Percentiles rank a stretch among this genome's conserved stretches.
Conservation (phyloP, 2,329 filamentous ascomycete genomes). For the Cladosporium phlei region DNA sequence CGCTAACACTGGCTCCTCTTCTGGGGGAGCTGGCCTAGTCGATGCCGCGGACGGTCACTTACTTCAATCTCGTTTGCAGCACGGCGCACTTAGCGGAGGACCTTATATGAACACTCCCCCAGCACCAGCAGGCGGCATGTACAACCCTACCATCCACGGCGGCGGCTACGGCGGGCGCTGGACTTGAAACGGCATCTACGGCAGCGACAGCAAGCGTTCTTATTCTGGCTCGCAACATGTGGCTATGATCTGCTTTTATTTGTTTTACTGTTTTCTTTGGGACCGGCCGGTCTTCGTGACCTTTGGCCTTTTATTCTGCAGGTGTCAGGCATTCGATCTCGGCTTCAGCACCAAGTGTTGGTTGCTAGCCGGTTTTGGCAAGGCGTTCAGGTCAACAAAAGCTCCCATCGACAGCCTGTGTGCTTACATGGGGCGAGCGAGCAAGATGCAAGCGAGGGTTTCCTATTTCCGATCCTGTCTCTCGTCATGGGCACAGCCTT, state of each 20-base stretch:
- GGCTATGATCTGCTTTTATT: constrained; percentile 19
- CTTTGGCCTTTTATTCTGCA: constrained; percentile 18
- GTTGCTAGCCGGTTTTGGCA: constrained; percentile 22
- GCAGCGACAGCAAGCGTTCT: constrained; percentile 9
- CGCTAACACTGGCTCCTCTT: constrained; percentile 99
- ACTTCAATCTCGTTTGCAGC: constrained; percentile 21
- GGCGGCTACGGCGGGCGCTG: constrained; percentile 18
- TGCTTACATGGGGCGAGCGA: constrained; percentile 5
- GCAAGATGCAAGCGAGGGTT: constrained; percentile 10
- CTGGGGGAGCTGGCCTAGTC: constrained; percentile 92
- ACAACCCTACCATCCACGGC: constrained; percentile 29
- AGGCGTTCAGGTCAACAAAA: constrained; percentile 15
- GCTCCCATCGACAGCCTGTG: constrained; percentile 2
- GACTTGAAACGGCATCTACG: constrained; percentile 1
- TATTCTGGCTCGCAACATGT: constrained; percentile 13
- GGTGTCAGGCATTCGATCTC: constrained; percentile 22
- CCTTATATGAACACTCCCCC: constrained; percentile 8
- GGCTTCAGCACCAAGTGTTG: constrained; percentile 27
- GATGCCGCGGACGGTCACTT: constrained; percentile 89
- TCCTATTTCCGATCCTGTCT: constrained; percentile 19
- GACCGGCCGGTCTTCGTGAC: constrained; percentile 19
- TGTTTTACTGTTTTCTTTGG: constrained; percentile 16
- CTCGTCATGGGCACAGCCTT: constrained; percentile 25
- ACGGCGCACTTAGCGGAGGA: constrained; percentile 17
- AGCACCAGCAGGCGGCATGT: constrained; percentile 20